A percentile compares a stretch with the other conserved stretches of the same genome.
Evolutionary conservation across 441 rosid genomes (phyloP).

Genomic region (Populus hybrid): DNA sequence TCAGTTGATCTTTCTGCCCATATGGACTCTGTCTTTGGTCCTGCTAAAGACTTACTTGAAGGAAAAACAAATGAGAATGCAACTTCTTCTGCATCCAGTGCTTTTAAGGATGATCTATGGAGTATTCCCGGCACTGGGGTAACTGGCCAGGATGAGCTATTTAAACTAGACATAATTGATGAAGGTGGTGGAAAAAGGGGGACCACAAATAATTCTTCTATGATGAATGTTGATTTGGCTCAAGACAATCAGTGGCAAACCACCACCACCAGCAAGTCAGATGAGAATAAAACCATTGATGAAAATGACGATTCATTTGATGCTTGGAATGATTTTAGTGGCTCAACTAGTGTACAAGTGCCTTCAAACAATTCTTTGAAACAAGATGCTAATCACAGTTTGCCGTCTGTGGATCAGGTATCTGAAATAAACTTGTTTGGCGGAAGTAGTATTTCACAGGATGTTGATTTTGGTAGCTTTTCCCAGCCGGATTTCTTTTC

Average conservation of each 20-base stretch:
- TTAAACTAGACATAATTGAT: conserved; percentile 21
- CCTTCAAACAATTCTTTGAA: conserved; percentile 25
- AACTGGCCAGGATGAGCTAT: conserved; percentile 21
- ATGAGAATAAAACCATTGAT: conserved; percentile 27
- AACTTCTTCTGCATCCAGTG: conserved; percentile 29
- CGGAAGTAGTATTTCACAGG: conserved; percentile 22
- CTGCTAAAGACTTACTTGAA: conserved; percentile 32
- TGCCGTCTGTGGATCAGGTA: conserved; percentile 29
- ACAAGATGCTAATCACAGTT: conserved; percentile 25
- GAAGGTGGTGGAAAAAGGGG: conserved; percentile 23
- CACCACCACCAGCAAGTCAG: conserved; percentile 23
- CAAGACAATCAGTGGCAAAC: conserved; percentile 39
- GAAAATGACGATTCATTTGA: conserved; percentile 54
- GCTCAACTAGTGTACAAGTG: conserved; percentile 38
- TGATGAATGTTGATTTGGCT: conserved; percentile 41
- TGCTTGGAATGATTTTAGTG: conserved; percentile 59
- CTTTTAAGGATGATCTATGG: conserved; percentile 44
- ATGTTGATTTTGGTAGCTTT: conserved; percentile 36
- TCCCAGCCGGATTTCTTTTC: conserved; percentile 40
- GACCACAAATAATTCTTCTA: conserved; percentile 20
- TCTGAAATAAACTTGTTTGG: conserved; percentile 36
- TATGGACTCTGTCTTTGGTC: conserved; percentile 63
- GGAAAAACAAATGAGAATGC: conserved; percentile 31
- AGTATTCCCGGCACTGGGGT: conserved; percentile 26
- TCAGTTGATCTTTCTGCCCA: conserved; percentile 53